phyloP scores from a whole-genome alignment of 2,329 filamentous ascomycete species.

The Akanthomyces uredinophilus region DNA sequence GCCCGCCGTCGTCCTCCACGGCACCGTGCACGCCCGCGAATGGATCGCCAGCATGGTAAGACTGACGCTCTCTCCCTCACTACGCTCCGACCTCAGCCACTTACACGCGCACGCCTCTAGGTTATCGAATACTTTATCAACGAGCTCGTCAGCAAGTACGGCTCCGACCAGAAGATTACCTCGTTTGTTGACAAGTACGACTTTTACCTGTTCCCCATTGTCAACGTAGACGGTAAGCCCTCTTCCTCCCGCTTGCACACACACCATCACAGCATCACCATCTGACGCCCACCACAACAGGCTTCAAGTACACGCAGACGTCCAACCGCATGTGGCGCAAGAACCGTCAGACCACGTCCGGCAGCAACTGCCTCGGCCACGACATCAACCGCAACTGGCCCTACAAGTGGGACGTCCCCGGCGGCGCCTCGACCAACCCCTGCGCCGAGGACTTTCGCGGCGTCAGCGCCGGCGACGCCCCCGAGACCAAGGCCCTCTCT shows the following conservation, averaged over 20 bases:
- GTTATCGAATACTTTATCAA: constrained; percentile 49
- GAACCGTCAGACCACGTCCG: constrained; percentile 42
- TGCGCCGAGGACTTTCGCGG: constrained; percentile 48
- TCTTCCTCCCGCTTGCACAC: not conserved
- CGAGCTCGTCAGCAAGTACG: constrained; percentile 43
- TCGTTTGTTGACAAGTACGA: constrained; percentile 56
- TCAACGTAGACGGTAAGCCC: constrained; percentile 54
- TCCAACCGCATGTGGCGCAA: constrained; percentile 58
- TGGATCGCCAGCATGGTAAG: constrained; percentile 52
- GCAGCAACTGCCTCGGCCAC: constrained; percentile 42
- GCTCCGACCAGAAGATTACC: constrained; percentile 31
- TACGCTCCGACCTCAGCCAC: not conserved
- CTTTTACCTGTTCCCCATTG: constrained; percentile 59
- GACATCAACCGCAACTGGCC: constrained; percentile 60
- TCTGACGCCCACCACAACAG: constrained; percentile 24
- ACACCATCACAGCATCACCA: no score
- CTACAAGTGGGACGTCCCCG: constrained; percentile 45
- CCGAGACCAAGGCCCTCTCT: constrained; percentile 47
- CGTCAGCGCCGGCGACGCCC: constrained; percentile 37
- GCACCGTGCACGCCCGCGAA: constrained; percentile 55
- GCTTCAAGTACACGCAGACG: constrained; percentile 55
- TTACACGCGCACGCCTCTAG: constrained; percentile 17
- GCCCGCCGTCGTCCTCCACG: constrained; percentile 51
- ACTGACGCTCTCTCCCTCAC: not conserved
- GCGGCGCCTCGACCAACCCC: constrained; percentile 47